Conservation (phyloP, 306 rosid species). For the Cicer yamashitae region DNA sequence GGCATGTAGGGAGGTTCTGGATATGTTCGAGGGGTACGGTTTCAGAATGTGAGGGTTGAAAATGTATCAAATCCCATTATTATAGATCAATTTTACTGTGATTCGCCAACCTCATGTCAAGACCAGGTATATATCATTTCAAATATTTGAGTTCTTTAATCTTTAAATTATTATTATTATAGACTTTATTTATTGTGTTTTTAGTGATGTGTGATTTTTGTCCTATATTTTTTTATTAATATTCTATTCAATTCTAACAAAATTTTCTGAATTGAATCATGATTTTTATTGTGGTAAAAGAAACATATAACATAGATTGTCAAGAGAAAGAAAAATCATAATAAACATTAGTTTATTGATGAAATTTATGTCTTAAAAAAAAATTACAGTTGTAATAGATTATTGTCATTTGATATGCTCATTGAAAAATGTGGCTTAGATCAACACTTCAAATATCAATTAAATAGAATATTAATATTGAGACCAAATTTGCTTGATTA, state of each 20-base stretch:
- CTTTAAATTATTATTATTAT: not conserved
- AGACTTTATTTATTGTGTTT: not conserved
- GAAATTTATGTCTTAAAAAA: no score
- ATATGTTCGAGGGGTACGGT: conserved; percentile 77
- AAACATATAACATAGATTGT: no score
- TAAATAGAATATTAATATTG: no score
- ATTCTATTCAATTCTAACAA: not conserved
- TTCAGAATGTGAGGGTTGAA: conserved; percentile 85
- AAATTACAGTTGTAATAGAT: no score
- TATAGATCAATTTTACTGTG: conserved; percentile 97
- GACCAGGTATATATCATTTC: conserved; percentile 62
- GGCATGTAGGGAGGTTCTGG: conserved; percentile 92
- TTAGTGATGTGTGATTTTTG: not conserved
- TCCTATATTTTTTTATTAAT: not conserved
- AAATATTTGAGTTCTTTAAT: not conserved
- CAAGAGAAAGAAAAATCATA: no score
- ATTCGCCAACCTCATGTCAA: conserved; percentile 77
- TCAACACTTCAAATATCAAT: no score
- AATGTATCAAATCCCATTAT: conserved; percentile 86
- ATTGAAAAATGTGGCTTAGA: no score
- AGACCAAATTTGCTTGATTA: no score
- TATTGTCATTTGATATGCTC: no score
- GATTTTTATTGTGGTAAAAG: no score
- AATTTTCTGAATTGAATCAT: no score
- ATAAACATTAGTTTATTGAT: no score